Evolutionary conservation across 805 yeast species (phyloP), one percentile per base, ranked within the genome.

Genomic region (Monosporozyma unispora): DNA sequence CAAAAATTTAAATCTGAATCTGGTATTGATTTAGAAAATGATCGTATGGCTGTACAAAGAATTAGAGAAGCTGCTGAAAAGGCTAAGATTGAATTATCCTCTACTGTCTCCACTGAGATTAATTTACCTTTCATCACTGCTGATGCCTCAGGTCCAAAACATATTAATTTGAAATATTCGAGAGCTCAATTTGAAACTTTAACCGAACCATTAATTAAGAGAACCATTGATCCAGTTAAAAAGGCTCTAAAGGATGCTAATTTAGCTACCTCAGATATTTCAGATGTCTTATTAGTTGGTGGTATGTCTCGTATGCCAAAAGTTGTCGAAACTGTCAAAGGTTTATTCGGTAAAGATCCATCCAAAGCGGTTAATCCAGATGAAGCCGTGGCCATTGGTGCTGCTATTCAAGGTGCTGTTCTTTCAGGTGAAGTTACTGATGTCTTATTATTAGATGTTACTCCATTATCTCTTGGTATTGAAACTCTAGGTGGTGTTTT

Each of bases 401-500:
- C 97, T 56, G 96, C 96, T 51, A 90, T 89, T 61, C 97, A 89
- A 76, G 97, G 96, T 72, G 97, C 96, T 63, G 95, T 89, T 55
- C 76, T 89, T 56, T 85, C 95, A 52, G 97, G 97, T 70, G 95
- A 87, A 71, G 96, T 89, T 57, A 87, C 86, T 68, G 96, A 89
- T 66, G 96, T 89, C 57, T 78, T 89, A 56, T 74, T 89, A 59
- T 79, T 89, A 63, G 97, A 89, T 72, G 93, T 86, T 44, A 84
- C 93, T 39, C 93, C 95, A 60, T 75, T 85, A 68, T 84, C 91
- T 40, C 66, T 89, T 57, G 97, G 97, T 84, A 89, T 89, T 69
- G 97, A 89, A 81, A 89, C 97, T 67, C 81, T 89, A 73, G 97
- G 97, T 70, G 97, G 97, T 75, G 96, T 89, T 57, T 89, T 89